Base-by-base conservation (phyloP, 2,329 filamentous ascomycete genomes). In the Pseudogymnoascus sp. region DNA sequence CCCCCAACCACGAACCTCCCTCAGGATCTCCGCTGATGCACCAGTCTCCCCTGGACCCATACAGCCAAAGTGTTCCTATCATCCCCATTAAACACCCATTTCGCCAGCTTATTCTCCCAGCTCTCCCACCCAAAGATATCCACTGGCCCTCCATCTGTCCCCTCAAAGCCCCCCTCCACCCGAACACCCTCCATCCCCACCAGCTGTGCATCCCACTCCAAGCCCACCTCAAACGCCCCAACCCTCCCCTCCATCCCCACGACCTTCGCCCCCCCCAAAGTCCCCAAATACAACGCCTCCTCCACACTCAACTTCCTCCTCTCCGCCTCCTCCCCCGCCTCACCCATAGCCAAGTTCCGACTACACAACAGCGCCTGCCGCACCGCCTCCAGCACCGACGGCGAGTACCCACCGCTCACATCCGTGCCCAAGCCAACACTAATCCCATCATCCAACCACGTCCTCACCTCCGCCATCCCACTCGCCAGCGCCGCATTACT, bases 61-160 rank as follows among this genome's bases (percentile, higher is more conserved):
- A 99, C 95, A 68, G 82, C 86, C 70, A 82, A 82, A 2, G 92
- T 93, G 74, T 97, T 97, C 68, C 93, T 81, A 76, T 97, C 95
- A 78, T 97, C 93, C 0, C 95, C 95, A 68, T 85, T 89, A 76
- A 90, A 99, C 65, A 97, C 80, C 95, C 95, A 99, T 80, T 99
- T 99, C 61, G 91, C 90, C 10, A 97, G 77, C 71, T 80, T 85
- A 71, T 97, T 91, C 40, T 88, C 85, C 91, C 90, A 96, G n/a
- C 72, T 84, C 81, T 97, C 93, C 84, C 88, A 91, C 0, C 92
- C 93, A 78, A 97, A 99, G 0, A 97, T 75, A 75, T 97, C 92
- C 0, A 97, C 91, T 56, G 87, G 86, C 0, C 88, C 86, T 1
- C 77, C 76, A 3, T 81, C 78, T 3, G 66, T 68, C 10, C 67